phyloP scores from a whole-genome alignment of 2,329 filamentous ascomycete genomes.

The Aspergillus neoniger region DNA sequence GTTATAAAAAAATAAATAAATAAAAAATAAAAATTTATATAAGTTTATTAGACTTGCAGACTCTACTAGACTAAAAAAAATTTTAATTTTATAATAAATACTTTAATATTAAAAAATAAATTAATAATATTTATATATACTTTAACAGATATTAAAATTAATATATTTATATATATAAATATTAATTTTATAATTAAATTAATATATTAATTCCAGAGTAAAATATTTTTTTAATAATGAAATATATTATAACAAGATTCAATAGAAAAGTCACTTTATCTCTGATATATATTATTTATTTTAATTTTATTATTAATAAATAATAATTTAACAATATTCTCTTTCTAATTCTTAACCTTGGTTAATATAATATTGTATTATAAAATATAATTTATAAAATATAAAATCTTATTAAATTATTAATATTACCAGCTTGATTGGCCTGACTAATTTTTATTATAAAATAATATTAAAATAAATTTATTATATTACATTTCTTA shows the following conservation, averaged over 20 bases:
- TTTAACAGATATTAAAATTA: neutral
- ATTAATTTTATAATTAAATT: neutral
- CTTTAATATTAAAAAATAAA: neutral
- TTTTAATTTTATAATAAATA: neutral
- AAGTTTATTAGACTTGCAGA: neutral
- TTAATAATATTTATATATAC: no score
- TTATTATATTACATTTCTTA: neutral
- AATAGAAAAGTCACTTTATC: neutral
- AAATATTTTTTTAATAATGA: neutral
- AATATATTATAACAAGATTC: neutral
- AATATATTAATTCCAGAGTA: neutral
- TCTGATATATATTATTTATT: neutral
- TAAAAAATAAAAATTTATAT: neutral
- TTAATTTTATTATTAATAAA: neutral
- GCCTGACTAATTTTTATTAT: neutral
- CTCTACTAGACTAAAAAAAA: neutral
- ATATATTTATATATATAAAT: neutral
- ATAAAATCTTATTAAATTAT: neutral
- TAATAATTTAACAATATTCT: neutral
- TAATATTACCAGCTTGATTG: neutral
- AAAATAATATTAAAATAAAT: neutral
- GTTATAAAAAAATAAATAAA: neutral
- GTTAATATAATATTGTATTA: neutral
- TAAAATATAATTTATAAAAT: neutral
- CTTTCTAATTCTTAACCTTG: neutral